Percentiles rank a stretch among this genome's conserved stretches.
Evolutionary conservation across 768 basidiomycete species (phyloP).

Genomic region (Russula abietina): DNA sequence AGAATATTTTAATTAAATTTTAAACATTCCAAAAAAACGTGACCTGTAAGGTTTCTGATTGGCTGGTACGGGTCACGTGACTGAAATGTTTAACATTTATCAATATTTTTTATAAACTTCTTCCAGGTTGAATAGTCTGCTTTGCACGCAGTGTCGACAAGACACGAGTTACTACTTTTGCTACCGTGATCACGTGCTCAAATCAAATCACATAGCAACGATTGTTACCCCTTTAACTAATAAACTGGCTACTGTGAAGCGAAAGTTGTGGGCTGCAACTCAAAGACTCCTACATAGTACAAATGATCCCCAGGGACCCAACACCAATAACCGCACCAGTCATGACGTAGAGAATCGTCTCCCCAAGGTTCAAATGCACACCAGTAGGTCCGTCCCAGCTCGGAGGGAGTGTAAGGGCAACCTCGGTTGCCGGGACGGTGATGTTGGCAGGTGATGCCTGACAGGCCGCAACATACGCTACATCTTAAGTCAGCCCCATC

Average conservation of each 20-base stretch:
- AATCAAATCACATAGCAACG: constrained; percentile 4
- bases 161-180: too few relatives aligned
- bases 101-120: too few relatives aligned
- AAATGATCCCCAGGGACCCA: constrained; percentile 46
- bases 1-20: too few relatives aligned
- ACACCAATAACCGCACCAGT: constrained; percentile 44
- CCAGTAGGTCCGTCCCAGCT: constrained; percentile 59
- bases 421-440: constrained; percentile 36
- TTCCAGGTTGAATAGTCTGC: too few relatives aligned
- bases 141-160: too few relatives aligned
- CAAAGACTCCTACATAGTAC: constrained; percentile 45
- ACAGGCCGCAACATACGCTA: constrained; percentile 56
- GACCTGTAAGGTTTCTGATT: too few relatives aligned
- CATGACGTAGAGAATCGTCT: constrained; percentile 41
- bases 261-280: too few relatives aligned
- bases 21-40: too few relatives aligned
- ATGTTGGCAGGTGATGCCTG: constrained; percentile 30
- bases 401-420: constrained; percentile 41
- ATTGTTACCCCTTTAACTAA: neutral
- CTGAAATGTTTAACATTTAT: too few relatives aligned
- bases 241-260: neutral
- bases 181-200: neutral
- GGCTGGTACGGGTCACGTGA: too few relatives aligned
- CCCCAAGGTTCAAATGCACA: constrained; percentile 40
- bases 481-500: neutral